A percentile compares a stretch with the other conserved stretches of the same genome.
phyloP scores from a whole-genome alignment of 768 basidiomycete genomes.

The Suillus subalutaceus region DNA sequence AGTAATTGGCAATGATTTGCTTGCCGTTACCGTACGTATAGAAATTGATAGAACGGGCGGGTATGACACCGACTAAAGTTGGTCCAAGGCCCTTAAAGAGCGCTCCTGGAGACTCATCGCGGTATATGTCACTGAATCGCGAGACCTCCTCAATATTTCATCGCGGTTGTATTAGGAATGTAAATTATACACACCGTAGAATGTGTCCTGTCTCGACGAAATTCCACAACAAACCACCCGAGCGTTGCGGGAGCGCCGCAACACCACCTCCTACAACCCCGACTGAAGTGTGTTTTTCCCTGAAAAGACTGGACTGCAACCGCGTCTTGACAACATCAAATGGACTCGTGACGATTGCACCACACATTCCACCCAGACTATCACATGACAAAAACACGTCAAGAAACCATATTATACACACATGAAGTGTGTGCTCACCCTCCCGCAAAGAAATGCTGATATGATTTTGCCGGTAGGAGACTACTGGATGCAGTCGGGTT shows the following conservation, averaged over 20 bases:
- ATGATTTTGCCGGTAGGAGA: constrained; percentile 72
- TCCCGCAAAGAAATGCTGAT: constrained; percentile 84
- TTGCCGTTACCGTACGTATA: constrained; percentile 98
- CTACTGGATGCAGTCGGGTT: constrained; percentile 37
- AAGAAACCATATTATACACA: constrained; percentile 9
- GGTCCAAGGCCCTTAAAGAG: constrained; percentile 95
- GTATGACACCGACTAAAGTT: constrained; percentile 91
- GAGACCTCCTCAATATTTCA: neutral
- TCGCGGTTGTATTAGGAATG: neutral
- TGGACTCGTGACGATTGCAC: constrained; percentile 93
- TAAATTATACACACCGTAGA: constrained; percentile 57
- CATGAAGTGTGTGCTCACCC: constrained; percentile 54
- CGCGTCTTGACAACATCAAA: constrained; percentile 99
- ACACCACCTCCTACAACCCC: constrained; percentile 37
- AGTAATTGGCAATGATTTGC: constrained; percentile 79
- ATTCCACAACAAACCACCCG: constrained; percentile 74
- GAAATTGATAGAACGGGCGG: constrained; percentile 96
- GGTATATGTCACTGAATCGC: constrained; percentile 74
- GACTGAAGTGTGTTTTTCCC: constrained; percentile 42
- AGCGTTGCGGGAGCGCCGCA: constrained; percentile 34
- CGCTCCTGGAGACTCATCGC: constrained; percentile 84
- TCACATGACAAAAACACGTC: neutral
- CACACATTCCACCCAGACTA: constrained; percentile 96
- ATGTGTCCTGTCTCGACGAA: constrained; percentile 95
- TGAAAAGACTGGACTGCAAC: constrained; percentile 87